phyloP scores from a whole-genome alignment of 495 filamentous ascomycete species.

The Xylaria sp. region DNA sequence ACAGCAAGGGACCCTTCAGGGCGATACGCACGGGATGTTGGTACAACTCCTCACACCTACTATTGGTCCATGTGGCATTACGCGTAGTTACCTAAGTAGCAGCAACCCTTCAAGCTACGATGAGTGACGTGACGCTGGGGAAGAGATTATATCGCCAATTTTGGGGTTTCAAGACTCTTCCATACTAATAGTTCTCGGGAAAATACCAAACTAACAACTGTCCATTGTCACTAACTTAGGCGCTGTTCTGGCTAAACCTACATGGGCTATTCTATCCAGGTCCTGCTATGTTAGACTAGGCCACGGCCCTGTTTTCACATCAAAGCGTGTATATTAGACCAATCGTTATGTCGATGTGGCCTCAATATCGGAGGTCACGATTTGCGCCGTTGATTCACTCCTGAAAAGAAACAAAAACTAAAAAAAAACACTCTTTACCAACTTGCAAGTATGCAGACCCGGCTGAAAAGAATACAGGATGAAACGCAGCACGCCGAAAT shows the following conservation, averaged over 20 bases:
- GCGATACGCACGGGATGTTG: slow-evolving; percentile 28
- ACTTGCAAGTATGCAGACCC: background rate
- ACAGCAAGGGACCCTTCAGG: slow-evolving; percentile 14
- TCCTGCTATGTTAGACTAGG: background rate
- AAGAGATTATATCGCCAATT: background rate
- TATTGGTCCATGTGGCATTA: slow-evolving; percentile 28
- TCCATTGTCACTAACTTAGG: slow-evolving; percentile 1
- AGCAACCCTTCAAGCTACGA: background rate
- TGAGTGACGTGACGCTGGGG: background rate
- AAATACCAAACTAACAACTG: background rate
- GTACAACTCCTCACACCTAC: slow-evolving; percentile 1
- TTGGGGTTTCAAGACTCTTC: background rate
- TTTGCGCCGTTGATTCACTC: slow-evolving; percentile 5
- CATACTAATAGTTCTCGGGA: slow-evolving; percentile 1
- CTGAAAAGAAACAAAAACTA: too few relatives aligned
- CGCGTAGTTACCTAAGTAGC: background rate
- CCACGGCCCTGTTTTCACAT: background rate
- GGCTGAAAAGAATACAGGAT: slow-evolving; percentile 3
- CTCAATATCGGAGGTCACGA: background rate
- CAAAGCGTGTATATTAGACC: background rate
- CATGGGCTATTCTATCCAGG: slow-evolving; percentile 3
- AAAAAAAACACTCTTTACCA: background rate
- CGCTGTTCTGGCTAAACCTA: background rate
- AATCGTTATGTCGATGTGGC: background rate
- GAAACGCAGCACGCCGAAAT: slow-evolving; percentile 12